These are phyloP conservation scores for Colletotrichum sp. DNA, from an alignment of 2,329 filamentous ascomycete species.

Conservation along the genomic window DNA sequence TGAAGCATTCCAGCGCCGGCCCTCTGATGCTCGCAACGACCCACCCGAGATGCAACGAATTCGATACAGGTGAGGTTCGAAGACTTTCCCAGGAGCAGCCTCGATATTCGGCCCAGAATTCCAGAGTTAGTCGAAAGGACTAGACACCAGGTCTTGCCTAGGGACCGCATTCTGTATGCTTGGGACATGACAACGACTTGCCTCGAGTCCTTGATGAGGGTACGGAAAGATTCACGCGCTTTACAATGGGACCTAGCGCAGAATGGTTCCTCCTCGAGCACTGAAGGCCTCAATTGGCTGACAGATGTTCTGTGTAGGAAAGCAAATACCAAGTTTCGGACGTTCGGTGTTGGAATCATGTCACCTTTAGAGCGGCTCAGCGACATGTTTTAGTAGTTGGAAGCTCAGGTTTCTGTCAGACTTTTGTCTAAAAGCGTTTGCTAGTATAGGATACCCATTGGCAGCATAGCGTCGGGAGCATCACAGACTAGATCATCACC, in stretches of 20 bases:
- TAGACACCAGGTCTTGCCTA: not conserved
- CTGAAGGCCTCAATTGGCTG: not conserved
- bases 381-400: not conserved
- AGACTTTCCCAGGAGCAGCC: not conserved
- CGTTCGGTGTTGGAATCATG: not conserved
- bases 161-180: not conserved
- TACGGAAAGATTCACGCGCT: not conserved
- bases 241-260: not conserved
- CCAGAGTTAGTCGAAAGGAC: not conserved
- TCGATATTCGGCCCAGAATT: not conserved
- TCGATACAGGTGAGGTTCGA: not conserved
- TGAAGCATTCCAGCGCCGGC: not conserved
- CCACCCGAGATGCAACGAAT: not conserved
- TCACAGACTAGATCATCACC: not conserved
- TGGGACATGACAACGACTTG: not conserved
- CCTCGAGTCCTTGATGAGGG: not conserved
- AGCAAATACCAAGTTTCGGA: not conserved
- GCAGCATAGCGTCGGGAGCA: not conserved
- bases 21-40: not conserved
- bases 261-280: accelerated
- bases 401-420: not conserved
- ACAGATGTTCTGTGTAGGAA: not conserved
- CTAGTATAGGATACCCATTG: not conserved
- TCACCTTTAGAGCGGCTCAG: not conserved
- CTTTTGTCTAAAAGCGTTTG: no score